Evolutionary conservation across 2,329 filamentous ascomycete species (phyloP).

Genomic region (Aplosporella prunicola): DNA sequence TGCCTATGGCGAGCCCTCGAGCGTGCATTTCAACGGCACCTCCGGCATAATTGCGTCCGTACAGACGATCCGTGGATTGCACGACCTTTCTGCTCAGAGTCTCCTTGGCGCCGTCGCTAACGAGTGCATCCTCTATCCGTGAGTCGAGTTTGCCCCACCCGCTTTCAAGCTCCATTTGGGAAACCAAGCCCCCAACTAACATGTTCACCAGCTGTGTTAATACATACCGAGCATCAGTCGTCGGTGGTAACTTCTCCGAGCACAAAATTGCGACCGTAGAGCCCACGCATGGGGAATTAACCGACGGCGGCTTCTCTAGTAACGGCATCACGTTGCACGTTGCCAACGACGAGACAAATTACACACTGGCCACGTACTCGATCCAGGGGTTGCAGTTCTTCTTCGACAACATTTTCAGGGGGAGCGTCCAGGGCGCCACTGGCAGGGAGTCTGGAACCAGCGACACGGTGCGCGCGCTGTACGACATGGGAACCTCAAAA

Average conservation of each 20-base stretch:
- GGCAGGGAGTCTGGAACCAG: background rate
- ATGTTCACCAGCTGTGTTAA: slow-evolving; percentile 3
- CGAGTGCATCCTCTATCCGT: slow-evolving; percentile 6
- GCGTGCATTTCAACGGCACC: slow-evolving; percentile 3
- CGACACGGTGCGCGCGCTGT: slow-evolving; percentile 2
- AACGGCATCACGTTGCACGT: too few relatives aligned
- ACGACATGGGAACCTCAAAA: background rate
- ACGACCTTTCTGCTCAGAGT: background rate
- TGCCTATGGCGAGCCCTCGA: background rate
- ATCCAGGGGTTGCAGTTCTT: too few relatives aligned
- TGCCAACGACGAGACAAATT: too few relatives aligned
- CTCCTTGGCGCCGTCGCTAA: background rate
- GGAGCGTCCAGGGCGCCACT: slow-evolving; percentile 1
- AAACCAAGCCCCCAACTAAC: too few relatives aligned
- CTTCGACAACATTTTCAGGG: background rate
- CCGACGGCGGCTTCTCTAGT: too few relatives aligned
- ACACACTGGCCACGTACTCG: too few relatives aligned
- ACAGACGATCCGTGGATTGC: background rate
- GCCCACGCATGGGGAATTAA: too few relatives aligned
- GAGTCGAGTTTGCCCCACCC: background rate
- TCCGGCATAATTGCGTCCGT: background rate
- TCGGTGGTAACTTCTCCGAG: slow-evolving; percentile 1
- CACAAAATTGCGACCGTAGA: too few relatives aligned
- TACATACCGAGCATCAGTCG: background rate
- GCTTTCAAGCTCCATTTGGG: too few relatives aligned